Conservation (phyloP, 1,139 yeast species). For the Diutina siamensis region DNA sequence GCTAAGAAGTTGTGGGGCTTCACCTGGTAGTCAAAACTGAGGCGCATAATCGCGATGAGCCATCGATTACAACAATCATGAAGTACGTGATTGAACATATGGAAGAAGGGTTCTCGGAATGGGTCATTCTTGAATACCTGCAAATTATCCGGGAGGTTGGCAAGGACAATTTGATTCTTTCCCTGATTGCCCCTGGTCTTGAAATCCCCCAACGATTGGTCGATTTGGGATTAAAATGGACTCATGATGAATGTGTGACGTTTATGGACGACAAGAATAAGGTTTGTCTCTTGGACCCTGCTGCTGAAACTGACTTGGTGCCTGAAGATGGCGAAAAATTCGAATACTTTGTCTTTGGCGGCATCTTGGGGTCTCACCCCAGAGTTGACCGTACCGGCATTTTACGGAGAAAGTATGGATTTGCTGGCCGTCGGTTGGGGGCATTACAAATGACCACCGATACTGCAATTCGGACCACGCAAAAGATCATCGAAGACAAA, state of each 20-base stretch:
- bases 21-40: not conserved
- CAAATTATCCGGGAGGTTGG: slow-evolving; percentile 82
- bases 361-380: slow-evolving; percentile 93
- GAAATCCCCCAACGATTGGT: slow-evolving; percentile 56
- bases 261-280: slow-evolving; percentile 35
- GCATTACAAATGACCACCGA: slow-evolving; percentile 93
- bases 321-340: slow-evolving; percentile 58
- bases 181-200: slow-evolving; percentile 63
- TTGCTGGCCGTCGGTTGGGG: slow-evolving; percentile 78
- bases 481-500: slow-evolving; percentile 51
- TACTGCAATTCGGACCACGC: slow-evolving; percentile 89
- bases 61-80: slow-evolving; percentile 26
- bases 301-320: slow-evolving; percentile 60
- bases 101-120: slow-evolving; percentile 94
- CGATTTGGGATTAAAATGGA: slow-evolving; percentile 69
- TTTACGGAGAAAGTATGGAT: slow-evolving; percentile 65
- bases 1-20: not conserved
- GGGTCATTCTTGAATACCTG: slow-evolving; percentile 84
- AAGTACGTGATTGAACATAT: slow-evolving; percentile 92
- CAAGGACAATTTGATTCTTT: slow-evolving; percentile 54
- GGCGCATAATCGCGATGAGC: not conserved
- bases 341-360: slow-evolving; percentile 91
- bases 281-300: slow-evolving; percentile 82
- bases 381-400: slow-evolving; percentile 93
- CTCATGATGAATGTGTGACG: slow-evolving; percentile 57